These are phyloP conservation scores for Peniophora sp. DNA, from an alignment of 1,284 basidiomycete species.

Conservation along the genomic window DNA sequence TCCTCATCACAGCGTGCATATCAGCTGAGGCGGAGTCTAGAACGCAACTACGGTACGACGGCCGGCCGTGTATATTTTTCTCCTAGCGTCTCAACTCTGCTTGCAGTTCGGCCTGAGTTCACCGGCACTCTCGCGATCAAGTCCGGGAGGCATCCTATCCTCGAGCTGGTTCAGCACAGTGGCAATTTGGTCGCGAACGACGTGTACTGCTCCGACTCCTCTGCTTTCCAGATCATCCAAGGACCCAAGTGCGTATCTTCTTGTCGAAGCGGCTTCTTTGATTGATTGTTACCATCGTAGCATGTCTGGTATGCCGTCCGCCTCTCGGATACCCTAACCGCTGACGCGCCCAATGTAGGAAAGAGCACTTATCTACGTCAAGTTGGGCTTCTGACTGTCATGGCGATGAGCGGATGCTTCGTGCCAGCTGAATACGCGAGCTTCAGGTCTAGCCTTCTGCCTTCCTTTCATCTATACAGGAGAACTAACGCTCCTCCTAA, in stretches of 20 bases:
- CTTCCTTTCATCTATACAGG: not conserved
- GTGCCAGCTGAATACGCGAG: conserved; percentile 89
- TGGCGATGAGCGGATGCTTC: conserved; percentile 87
- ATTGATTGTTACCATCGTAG: conserved; percentile 31
- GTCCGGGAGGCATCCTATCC: conserved; percentile 77
- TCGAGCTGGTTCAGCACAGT: conserved; percentile 63
- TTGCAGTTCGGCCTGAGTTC: conserved; percentile 81
- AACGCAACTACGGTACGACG: conserved; percentile 60
- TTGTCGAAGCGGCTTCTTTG: not conserved
- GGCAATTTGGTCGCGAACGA: conserved; percentile 81
- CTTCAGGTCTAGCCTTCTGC: conserved; percentile 44
- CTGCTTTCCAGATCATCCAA: conserved; percentile 83
- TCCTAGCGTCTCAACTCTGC: not conserved
- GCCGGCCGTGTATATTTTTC: not conserved
- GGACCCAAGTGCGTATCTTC: conserved; percentile 68
- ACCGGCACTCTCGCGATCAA: conserved; percentile 82
- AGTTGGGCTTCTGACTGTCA: conserved; percentile 74
- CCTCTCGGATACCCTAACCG: not conserved
- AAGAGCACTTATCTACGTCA: conserved; percentile 93
- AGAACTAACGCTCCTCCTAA: conserved; percentile 18
- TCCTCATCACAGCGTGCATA: not conserved
- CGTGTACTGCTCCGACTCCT: conserved; percentile 73
- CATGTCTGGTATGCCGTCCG: conserved; percentile 68
- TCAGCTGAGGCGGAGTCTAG: conserved; percentile 27
- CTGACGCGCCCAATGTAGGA: conserved; percentile 33